A percentile compares a stretch with the other conserved stretches of the same genome.
phyloP scores from a whole-genome alignment of 192 early-diverging fungal genomes.

The Backusella australiensis region DNA sequence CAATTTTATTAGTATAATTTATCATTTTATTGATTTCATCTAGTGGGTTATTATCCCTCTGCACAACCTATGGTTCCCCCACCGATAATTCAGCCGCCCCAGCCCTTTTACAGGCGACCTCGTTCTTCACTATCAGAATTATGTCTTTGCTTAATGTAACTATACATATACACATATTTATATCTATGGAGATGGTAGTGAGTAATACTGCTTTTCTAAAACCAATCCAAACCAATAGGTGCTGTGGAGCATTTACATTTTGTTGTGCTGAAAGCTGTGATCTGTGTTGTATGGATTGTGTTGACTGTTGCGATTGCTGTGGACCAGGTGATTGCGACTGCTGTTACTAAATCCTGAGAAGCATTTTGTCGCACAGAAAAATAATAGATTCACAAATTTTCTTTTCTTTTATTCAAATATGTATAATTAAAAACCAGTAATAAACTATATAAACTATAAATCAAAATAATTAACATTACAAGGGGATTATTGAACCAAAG shows the following conservation, averaged over 20 bases:
- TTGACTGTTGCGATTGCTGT: background rate
- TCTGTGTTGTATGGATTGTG: background rate
- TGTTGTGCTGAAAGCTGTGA: background rate
- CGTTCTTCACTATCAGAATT: background rate
- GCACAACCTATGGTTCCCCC: background rate
- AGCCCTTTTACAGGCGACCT: background rate
- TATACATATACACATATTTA: background rate
- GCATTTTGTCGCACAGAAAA: background rate
- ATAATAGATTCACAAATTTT: background rate
- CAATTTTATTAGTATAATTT: background rate
- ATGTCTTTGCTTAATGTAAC: slow-evolving; percentile 1
- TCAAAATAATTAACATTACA: background rate
- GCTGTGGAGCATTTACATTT: slow-evolving; percentile 1
- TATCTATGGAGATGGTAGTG: background rate
- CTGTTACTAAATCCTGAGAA: slow-evolving; percentile 4
- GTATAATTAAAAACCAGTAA: background rate
- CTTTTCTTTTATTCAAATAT: background rate
- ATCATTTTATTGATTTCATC: background rate
- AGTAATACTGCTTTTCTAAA: background rate
- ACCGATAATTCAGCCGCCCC: background rate
- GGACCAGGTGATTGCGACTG: slow-evolving; percentile 7
- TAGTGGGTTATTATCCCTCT: background rate
- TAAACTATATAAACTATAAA: slow-evolving; percentile 6
- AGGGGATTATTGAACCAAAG: slow-evolving; percentile 16
- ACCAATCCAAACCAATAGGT: background rate